These are phyloP conservation scores for Bipolaris victoriae DNA, from an alignment of 2,329 filamentous ascomycete genomes.

Conservation along the genomic window DNA sequence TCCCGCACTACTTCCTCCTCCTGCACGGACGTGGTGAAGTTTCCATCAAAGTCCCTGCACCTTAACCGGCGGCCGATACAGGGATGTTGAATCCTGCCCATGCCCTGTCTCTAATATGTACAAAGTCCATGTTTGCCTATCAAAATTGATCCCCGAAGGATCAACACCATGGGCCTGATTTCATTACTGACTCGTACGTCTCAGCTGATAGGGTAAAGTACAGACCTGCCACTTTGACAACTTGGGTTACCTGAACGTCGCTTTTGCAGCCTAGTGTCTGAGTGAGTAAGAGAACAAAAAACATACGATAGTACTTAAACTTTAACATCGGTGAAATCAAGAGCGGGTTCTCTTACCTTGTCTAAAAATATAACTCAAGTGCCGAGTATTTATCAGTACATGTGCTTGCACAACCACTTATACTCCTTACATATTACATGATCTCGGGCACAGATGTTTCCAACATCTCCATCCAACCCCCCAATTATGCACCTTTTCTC, in stretches of 20 bases:
- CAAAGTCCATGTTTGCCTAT: neutral
- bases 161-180: neutral
- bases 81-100: neutral
- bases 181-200: slow-evolving; percentile 3
- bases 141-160: neutral
- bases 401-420: neutral
- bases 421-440: no score
- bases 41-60: neutral
- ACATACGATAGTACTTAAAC: slow-evolving; percentile 1
- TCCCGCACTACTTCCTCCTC: neutral
- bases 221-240: neutral
- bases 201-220: neutral
- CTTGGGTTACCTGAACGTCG: slow-evolving; percentile 2
- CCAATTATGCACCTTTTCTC: neutral
- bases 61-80: slow-evolving; percentile 1
- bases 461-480: neutral
- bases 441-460: neutral
- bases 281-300: neutral
- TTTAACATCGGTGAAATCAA: neutral
- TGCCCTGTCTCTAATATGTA: neutral
- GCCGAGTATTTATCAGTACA: neutral
- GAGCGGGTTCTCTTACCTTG: neutral
- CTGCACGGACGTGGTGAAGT: neutral
- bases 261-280: neutral
- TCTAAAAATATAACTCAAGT: neutral